Evolutionary conservation across 495 filamentous ascomycete genomes (phyloP).

Genomic region (Penicillium dipodomyicola): DNA sequence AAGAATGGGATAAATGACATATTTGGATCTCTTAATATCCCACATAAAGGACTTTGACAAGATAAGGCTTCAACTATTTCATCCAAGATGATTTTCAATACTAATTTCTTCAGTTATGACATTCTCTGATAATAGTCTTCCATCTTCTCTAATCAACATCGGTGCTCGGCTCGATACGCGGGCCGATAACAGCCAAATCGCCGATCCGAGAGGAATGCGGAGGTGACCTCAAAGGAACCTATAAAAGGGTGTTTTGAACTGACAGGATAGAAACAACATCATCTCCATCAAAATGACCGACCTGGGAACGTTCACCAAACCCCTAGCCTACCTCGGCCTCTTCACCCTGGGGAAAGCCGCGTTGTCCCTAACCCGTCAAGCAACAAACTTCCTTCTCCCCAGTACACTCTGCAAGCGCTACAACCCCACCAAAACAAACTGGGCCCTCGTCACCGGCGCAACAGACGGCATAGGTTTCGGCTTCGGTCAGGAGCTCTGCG

Average conservation of each 20-base stretch:
- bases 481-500: conserved; percentile 50
- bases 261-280: too few relatives aligned
- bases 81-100: too few relatives aligned
- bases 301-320: conserved; percentile 3
- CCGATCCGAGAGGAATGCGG: too few relatives aligned
- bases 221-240: too few relatives aligned
- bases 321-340: conserved; percentile 21
- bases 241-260: too few relatives aligned
- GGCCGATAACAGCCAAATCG: too few relatives aligned
- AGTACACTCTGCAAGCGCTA: conserved; percentile 15
- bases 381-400: conserved; percentile 23
- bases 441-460: conserved; percentile 61
- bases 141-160: too few relatives aligned
- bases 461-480: conserved; percentile 59
- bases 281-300: conserved; percentile 8
- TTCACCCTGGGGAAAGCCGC: conserved; percentile 16
- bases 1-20: neutral
- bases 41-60: neutral
- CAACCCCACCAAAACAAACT: conserved; percentile 29
- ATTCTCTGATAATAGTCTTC: too few relatives aligned
- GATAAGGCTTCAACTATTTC: too few relatives aligned
- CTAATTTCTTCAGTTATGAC: too few relatives aligned
- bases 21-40: neutral
- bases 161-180: too few relatives aligned
- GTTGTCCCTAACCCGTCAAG: conserved; percentile 20